phyloP scores from a whole-genome alignment of 2,329 filamentous ascomycete species.

The Fusarium oligoseptatum region DNA sequence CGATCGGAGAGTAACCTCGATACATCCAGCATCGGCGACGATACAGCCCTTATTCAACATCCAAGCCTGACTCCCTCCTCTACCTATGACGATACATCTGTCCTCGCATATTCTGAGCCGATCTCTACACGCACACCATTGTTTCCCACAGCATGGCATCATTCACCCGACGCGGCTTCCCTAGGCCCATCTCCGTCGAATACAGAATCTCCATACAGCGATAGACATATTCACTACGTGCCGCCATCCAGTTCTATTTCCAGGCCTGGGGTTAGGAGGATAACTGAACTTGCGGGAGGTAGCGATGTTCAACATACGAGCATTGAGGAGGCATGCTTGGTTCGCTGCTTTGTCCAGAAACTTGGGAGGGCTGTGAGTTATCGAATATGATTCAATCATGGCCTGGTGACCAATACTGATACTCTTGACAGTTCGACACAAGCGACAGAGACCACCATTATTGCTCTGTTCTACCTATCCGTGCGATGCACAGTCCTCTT shows the following conservation, averaged over 20 bases:
- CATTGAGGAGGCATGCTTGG: constrained; percentile 22
- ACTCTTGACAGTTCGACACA: constrained; percentile 21
- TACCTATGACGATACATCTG: accelerated
- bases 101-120: background rate
- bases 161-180: background rate
- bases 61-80: background rate
- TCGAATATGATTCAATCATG: no score
- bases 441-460: constrained; percentile 35
- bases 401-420: no score
- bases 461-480: constrained; percentile 22
- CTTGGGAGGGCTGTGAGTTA: constrained; percentile 13
- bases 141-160: background rate
- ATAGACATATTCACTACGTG: background rate
- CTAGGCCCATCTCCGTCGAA: background rate
- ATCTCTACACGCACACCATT: background rate
- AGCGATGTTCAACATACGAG: background rate
- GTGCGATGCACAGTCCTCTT: constrained; percentile 30
- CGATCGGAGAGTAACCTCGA: background rate
- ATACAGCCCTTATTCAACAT: background rate
- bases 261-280: background rate
- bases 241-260: background rate
- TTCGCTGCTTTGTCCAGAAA: constrained; percentile 26
- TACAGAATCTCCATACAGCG: background rate
- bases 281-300: background rate
- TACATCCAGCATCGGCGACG: background rate